phyloP scores from a whole-genome alignment of 2,329 filamentous ascomycete species.

The Fusarium chlamydosporum region DNA sequence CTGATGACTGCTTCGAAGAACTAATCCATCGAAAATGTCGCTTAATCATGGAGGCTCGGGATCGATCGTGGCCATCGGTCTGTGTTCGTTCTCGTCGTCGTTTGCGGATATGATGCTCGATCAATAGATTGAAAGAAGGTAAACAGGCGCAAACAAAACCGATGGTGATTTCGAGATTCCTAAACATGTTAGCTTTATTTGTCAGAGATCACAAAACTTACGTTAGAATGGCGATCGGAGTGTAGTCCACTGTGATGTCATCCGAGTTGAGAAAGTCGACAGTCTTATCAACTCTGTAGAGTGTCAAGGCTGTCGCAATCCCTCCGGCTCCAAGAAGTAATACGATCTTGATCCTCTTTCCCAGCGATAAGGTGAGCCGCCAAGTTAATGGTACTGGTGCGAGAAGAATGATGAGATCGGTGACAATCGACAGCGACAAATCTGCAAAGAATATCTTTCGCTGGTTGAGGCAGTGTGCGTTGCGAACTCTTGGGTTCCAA shows the following conservation, averaged over 20 bases:
- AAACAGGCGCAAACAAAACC: slow-evolving; percentile 47
- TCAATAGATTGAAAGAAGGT: slow-evolving; percentile 38
- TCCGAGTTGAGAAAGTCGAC: slow-evolving; percentile 37
- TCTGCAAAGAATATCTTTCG: slow-evolving; percentile 47
- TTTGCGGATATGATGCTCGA: slow-evolving; percentile 34
- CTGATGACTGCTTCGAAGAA: slow-evolving; percentile 25
- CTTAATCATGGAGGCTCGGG: slow-evolving; percentile 7
- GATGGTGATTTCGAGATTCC: slow-evolving; percentile 40
- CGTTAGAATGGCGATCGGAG: slow-evolving; percentile 38
- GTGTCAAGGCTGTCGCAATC: slow-evolving; percentile 41
- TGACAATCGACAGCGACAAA: slow-evolving; percentile 34
- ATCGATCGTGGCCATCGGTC: slow-evolving; percentile 12
- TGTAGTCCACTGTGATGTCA: slow-evolving; percentile 42
- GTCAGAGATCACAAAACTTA: background rate
- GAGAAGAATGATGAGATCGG: slow-evolving; percentile 40
- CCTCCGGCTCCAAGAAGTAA: slow-evolving; percentile 42
- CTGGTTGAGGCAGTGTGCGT: slow-evolving; percentile 56
- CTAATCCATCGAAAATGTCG: slow-evolving; percentile 37
- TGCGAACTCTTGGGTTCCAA: slow-evolving; percentile 53
- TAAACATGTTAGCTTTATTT: slow-evolving; percentile 5
- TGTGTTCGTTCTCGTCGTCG: slow-evolving; percentile 16
- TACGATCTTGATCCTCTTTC: slow-evolving; percentile 45
- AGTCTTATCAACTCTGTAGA: slow-evolving; percentile 27
- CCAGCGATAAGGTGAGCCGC: slow-evolving; percentile 30
- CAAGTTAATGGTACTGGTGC: slow-evolving; percentile 41